These are phyloP conservation scores for Primulina tabacum DNA, from an alignment of 257 asterid species.

Conservation along the genomic window DNA sequence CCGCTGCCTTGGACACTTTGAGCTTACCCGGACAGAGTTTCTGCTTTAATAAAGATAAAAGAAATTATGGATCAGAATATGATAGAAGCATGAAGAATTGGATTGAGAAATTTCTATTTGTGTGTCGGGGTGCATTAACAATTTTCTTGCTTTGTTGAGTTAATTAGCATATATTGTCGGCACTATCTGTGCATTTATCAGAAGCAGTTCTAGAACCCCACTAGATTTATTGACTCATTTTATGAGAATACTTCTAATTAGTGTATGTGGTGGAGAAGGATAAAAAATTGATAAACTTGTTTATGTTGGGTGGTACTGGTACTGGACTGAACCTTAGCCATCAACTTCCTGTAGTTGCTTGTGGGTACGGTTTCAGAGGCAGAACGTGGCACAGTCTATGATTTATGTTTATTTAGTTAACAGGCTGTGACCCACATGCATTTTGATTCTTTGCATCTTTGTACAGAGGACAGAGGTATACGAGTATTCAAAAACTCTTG, in stretches of 20 bases:
- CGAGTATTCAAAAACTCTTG: conserved; percentile 86
- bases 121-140: neutral
- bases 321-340: conserved; percentile 16
- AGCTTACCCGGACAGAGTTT: conserved; percentile 4
- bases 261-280: neutral
- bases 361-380: conserved; percentile 9
- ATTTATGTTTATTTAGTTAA: conserved; percentile 4
- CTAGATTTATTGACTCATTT: neutral
- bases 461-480: conserved; percentile 92
- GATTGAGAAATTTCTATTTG: neutral
- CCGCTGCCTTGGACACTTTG: conserved; percentile 21
- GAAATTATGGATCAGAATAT: conserved; percentile 4
- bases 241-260: neutral
- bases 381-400: neutral
- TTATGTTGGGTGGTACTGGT: neutral
- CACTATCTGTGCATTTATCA: conserved; percentile 4
- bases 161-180: neutral
- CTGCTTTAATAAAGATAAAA: neutral
- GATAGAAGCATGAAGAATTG: neutral
- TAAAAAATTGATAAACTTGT: neutral
- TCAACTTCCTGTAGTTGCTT: conserved; percentile 1
- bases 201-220: conserved; percentile 17
- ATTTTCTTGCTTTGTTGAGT: conserved; percentile 7
- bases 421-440: conserved; percentile 22
- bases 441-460: conserved; percentile 28